Base-by-base conservation (phyloP, 2,329 filamentous ascomycete genomes). In the Fusarium nematophilum region DNA sequence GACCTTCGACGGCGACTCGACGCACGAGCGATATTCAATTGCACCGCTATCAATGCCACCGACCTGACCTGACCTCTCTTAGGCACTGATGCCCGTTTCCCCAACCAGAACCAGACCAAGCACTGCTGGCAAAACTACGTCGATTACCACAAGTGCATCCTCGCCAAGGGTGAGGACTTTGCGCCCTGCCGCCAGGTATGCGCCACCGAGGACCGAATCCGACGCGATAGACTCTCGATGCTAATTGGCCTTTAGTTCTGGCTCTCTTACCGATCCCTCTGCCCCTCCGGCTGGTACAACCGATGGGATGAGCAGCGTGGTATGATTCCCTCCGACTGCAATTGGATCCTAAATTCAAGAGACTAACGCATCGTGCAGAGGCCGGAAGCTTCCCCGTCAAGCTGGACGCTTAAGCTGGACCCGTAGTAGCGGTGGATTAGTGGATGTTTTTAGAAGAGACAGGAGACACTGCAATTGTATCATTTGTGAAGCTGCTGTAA, bases 91-190 rank as follows among this genome's bases (percentile, higher is more conserved):
- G 95, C 95, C 81, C 94, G 95, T 79, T 99, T 98, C 85, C 95
- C 95, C 76, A 97, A 99, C 86, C 84, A 88, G 85, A 99, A 99
- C 85, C 92, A 95, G 84, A 90, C 93, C 82, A 97, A 97, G 90
- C 93, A 99, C 88, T 99, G 95, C 92, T 99, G 95, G 95, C 96
- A 99, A 81, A 99, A 99, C 88, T 99, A 99, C 83, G 95, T 99
- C 84, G 95, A 99, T 82, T 98, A 99, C 87, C 92, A 99, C 89
- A 99, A 99, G 88, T 99, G 95, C 86, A 93, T 97, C 81, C 84
- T 90, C 77, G 94, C 93, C 82, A 98, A 98, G 88, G 94, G 94
- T 81, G 94, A 98, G 85, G 93, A 97, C 77, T 98, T 98, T 80
- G 90, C 91, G 72, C 94, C 94, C 67, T 98, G 94, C 90, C 90